Percentiles rank a stretch among this genome's conserved stretches.
These are phyloP conservation scores for Sedum album DNA, from an alignment of 164 flowering plant species.

Conservation along the genomic window DNA sequence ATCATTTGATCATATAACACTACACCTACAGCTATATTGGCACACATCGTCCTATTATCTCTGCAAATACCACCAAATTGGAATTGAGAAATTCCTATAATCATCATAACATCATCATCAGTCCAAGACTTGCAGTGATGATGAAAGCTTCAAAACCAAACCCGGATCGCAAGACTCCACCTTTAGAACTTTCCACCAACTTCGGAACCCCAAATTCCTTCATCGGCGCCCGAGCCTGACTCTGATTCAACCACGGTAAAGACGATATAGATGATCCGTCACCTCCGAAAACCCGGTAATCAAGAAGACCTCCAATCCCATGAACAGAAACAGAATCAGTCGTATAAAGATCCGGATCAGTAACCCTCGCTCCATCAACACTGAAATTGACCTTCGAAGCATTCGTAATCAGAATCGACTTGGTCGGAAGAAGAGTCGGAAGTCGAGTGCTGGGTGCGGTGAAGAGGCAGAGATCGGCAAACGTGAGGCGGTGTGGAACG, in stretches of 20 bases:
- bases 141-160: not conserved
- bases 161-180: not conserved
- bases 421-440: slow-evolving; percentile 29
- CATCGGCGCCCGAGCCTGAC: not conserved
- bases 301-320: slow-evolving; percentile 31
- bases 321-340: slow-evolving; percentile 27
- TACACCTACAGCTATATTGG: not conserved
- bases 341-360: slow-evolving; percentile 33
- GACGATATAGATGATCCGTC: not conserved
- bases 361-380: slow-evolving; percentile 24
- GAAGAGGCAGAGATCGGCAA: slow-evolving; percentile 32
- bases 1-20: not conserved
- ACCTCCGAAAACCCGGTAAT: slow-evolving; percentile 24
- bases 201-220: not conserved
- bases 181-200: not conserved
- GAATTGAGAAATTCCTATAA: no score
- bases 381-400: slow-evolving; percentile 32
- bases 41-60: not conserved
- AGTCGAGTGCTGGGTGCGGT: slow-evolving; percentile 19
- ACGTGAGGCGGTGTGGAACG: slow-evolving; percentile 41
- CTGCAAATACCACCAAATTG: not conserved
- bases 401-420: slow-evolving; percentile 32
- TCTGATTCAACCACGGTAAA: not conserved
- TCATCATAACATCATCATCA: not conserved
- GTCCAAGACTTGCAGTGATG: not conserved